Base-by-base conservation (phyloP, 163 green algal species). In the Trebouxiophyceae sp. region DNA sequence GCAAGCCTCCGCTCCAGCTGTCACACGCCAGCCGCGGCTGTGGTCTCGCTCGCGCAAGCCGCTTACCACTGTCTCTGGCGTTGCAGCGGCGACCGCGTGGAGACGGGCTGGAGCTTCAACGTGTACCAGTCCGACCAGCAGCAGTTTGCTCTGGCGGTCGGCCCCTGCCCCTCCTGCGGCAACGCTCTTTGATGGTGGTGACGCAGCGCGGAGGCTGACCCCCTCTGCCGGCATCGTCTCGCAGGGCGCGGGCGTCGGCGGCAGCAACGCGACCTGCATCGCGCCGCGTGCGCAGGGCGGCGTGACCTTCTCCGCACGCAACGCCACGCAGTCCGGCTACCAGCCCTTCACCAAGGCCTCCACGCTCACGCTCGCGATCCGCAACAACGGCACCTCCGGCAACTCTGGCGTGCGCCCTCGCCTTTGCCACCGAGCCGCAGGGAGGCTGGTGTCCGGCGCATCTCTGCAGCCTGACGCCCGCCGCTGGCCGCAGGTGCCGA, bases 51-150 rank as follows among this genome's bases (percentile, higher is more conserved):
- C n/a, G n/a, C n/a, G n/a, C n/a, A n/a, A n/a, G n/a, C n/a, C n/a
- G n/a, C n/a, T n/a, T n/a, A n/a, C n/a, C n/a, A n/a, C n/a, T 54
- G 45, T 54, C 20, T 54, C 2, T 54, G 20, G n/a, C n/a, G n/a
- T n/a, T n/a, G n/a, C n/a, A n/a, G n/a, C 54, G 50, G 68, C 33
- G 50, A 78, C 54, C 39, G 59, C 22, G 62, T 59, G 50, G 61
- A 71, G 34, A 68, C 74, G 0, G 78, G 81, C 29, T 88, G 78
- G 78, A 62, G 12, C 30, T 86, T 68, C 68, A 69, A 62, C 22
- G 65, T 77, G 2, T 84, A 82, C 73, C 54, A 34, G 0, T 20
- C 50, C 23, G 28, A 75, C 46, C 45, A 28, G 20, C 33, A 30
- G 3, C 23, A 62, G 30, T 67, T 72, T 27, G 39, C 8, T 28